A percentile compares a stretch with the other conserved stretches of the same genome.
These are phyloP conservation scores for Corylus americana DNA, from an alignment of 306 rosid species.

Conservation along the genomic window DNA sequence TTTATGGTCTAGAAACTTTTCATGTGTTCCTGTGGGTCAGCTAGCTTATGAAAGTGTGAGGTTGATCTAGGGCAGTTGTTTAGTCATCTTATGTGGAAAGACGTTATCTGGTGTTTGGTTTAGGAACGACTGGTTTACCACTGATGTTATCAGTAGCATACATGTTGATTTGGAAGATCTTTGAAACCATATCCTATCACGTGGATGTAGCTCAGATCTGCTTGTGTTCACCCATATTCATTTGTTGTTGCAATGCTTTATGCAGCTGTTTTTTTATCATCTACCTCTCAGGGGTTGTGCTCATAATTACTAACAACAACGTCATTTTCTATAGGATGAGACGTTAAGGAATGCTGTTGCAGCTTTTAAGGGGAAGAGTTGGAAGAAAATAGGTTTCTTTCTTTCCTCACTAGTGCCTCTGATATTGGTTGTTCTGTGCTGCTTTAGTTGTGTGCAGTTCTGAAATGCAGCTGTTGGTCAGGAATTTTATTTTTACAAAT, in stretches of 20 bases:
- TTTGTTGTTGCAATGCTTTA: background rate
- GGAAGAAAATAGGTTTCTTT: constrained; percentile 93
- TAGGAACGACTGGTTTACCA: background rate
- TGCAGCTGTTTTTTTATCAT: background rate
- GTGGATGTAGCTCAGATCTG: constrained; percentile 13
- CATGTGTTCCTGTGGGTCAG: constrained; percentile 8
- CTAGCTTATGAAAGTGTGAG: constrained; percentile 30
- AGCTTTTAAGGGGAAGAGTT: constrained; percentile 81
- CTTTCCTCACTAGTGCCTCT: constrained; percentile 12
- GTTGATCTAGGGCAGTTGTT: constrained; percentile 13
- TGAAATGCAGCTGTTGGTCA: background rate
- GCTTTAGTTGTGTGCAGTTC: background rate
- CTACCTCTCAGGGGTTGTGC: background rate
- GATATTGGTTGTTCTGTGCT: constrained; percentile 1
- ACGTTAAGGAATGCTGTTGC: constrained; percentile 92
- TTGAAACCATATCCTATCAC: background rate
- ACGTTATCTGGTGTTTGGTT: constrained; percentile 1
- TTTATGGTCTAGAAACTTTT: background rate
- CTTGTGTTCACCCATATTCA: background rate
- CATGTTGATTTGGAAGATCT: constrained; percentile 4
- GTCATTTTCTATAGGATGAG: constrained; percentile 71
- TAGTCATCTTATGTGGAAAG: background rate
- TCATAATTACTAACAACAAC: constrained; percentile 21
- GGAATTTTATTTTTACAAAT: constrained; percentile 1
- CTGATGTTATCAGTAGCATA: background rate